Evolutionary conservation across 257 asterid genomes (phyloP), one percentile per base, ranked within the genome.

Genomic region (Perilla frutescens): DNA sequence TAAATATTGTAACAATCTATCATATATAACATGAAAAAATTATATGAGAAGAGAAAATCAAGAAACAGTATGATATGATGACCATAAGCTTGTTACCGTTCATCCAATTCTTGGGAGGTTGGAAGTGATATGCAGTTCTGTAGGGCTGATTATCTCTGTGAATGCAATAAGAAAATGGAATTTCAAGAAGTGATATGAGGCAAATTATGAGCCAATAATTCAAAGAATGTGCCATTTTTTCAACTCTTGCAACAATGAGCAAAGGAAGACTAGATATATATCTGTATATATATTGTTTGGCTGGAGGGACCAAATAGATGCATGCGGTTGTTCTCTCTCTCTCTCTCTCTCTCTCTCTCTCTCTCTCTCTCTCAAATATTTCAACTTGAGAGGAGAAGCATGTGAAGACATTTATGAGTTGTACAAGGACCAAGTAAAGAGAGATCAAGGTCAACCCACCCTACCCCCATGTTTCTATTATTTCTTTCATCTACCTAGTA

Each of bases 81-180:
- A 34, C 1, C 0, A 14, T 14, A 32, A 14, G 55, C 1, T 36
- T 29, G 1, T 9, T 76, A 76, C 76, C 92, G 55, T 87, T 87
- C 36, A 87, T 85, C 92, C 90, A 85, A 10, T 87, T 77, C 76
- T 76, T 85, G 32, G 77, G 77, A 43, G 92, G 92, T 80, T 87
- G 92, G 51, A 87, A 87, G 68, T 87, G 92, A 51, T 69, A 87
- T 75, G 82, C 87, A 37, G 92, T 87, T 81, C 90, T 71, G 62
- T 85, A 71, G 4, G 81, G 81, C 57, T 77, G 81, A 56, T 71
- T n/a, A 56, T 55, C 68, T 56, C 15, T 65, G 32, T 34, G 51
- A 45, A 47, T 13, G 20, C 34, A 1, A 6, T 29, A 6, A 10
- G 61, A 56, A 43, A 62, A 39, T 54, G 53, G 51, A n/a, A 55